phyloP scores from a whole-genome alignment of 2,329 filamentous ascomycete genomes.

The Claviceps sorghi region DNA sequence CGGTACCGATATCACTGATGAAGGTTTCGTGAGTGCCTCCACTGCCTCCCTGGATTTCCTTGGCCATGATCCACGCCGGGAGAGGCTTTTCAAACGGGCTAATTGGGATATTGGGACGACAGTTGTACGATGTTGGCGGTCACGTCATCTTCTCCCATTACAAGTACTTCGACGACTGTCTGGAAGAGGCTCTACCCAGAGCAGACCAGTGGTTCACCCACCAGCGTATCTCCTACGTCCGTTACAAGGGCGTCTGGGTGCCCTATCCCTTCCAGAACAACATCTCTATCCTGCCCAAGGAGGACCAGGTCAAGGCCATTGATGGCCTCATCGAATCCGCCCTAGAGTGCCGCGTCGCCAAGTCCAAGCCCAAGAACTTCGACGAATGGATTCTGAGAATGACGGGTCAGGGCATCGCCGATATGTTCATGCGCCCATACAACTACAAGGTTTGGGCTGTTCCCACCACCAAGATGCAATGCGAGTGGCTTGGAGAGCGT shows the following conservation, averaged over 20 bases:
- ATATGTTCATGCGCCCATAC: conserved; percentile 98
- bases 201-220: conserved; percentile 94
- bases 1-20: conserved; percentile 84
- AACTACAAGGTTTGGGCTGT: conserved; percentile 99
- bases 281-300: conserved; percentile 94
- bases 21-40: conserved; percentile 73
- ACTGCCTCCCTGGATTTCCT: too few species aligned
- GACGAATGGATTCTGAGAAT: conserved; percentile 96
- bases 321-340: conserved; percentile 94
- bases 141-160: conserved; percentile 99
- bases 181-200: conserved; percentile 90
- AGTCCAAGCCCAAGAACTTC: conserved; percentile 88
- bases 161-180: conserved; percentile 99
- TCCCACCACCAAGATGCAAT: conserved; percentile 99
- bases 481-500: conserved; percentile 94
- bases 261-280: conserved; percentile 99
- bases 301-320: conserved; percentile 88
- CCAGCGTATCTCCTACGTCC: conserved; percentile 97
- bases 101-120: conserved; percentile 3
- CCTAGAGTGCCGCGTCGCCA: conserved; percentile 70
- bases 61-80: background rate
- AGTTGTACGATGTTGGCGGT: conserved; percentile 97
- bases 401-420: conserved; percentile 76
- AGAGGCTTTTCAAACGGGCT: background rate
- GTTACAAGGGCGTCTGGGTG: conserved; percentile 92